Conservation (phyloP, 805 yeast species). For the Ogataea allantospora region DNA sequence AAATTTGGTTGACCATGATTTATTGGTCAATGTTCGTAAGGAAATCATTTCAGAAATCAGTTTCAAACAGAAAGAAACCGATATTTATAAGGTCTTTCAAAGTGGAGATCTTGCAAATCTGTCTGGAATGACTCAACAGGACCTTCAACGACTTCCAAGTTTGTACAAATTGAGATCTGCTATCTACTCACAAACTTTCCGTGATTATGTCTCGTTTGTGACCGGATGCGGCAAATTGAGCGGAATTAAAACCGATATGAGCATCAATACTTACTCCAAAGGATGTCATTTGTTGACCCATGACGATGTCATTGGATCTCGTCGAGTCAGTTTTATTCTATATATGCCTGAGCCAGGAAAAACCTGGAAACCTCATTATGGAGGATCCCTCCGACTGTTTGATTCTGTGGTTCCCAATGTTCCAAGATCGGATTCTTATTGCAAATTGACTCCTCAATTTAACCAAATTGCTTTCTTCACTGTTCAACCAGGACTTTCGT, state of each 20-base stretch:
- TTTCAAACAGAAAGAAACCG: conserved; percentile 95
- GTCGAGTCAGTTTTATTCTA: conserved; percentile 88
- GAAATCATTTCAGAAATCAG: conserved; percentile 83
- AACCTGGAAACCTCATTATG: conserved; percentile 86
- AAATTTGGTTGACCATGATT: conserved; percentile 69
- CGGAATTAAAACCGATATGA: conserved; percentile 89
- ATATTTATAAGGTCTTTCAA: conserved; percentile 88
- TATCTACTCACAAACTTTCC: conserved; percentile 79
- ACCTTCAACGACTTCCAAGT: conserved; percentile 69
- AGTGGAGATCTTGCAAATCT: conserved; percentile 90
- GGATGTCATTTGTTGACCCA: conserved; percentile 94
- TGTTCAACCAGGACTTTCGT: conserved; percentile 93
- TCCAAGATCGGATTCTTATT: conserved; percentile 73
- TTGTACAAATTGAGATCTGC: conserved; percentile 80
- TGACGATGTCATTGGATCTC: conserved; percentile 95
- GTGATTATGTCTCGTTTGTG: conserved; percentile 72
- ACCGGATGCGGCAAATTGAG: conserved; percentile 88
- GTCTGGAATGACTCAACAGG: conserved; percentile 78
- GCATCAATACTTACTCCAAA: conserved; percentile 84
- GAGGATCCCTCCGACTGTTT: conserved; percentile 86
- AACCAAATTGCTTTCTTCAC: conserved; percentile 95
- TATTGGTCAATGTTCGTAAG: conserved; percentile 74
- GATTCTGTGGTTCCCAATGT: conserved; percentile 87
- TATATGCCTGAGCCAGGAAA: conserved; percentile 92
- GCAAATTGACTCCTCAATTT: conserved; percentile 83